Percentiles rank a stretch among this genome's conserved stretches.
Conservation (phyloP, 345 rosid genomes). For the Clarkia xantiana region DNA sequence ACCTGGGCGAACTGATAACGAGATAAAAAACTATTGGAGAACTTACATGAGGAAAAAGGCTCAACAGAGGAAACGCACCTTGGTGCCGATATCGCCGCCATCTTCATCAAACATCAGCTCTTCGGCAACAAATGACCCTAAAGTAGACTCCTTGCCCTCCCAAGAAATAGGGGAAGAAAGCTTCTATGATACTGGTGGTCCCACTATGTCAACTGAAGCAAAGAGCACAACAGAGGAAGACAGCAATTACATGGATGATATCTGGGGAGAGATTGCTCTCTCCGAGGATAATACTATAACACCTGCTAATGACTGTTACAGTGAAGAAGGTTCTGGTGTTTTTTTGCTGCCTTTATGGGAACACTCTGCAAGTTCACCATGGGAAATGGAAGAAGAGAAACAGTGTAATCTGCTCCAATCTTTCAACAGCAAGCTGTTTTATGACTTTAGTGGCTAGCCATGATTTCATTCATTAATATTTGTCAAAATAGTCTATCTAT, state of each 20-base stretch:
- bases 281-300: conserved; percentile 34
- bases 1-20: conserved; percentile 94
- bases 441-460: conserved; percentile 36
- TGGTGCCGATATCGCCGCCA: conserved; percentile 31
- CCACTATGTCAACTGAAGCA: conserved; percentile 12
- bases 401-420: conserved; percentile 43
- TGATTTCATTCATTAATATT: conserved; percentile 39
- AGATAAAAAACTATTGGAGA: conserved; percentile 96
- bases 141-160: conserved; percentile 28
- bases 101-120: conserved; percentile 33
- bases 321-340: conserved; percentile 28
- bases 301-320: conserved; percentile 37
- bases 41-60: conserved; percentile 81
- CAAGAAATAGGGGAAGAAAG: conserved; percentile 38
- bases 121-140: conserved; percentile 36
- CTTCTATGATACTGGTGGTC: conserved; percentile 78
- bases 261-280: conserved; percentile 74
- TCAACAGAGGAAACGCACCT: conserved; percentile 45
- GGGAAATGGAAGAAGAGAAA: conserved; percentile 52
- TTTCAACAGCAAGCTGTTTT: conserved; percentile 16
- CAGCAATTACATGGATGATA: conserved; percentile 55
- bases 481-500: conserved; percentile 18
- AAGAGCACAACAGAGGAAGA: conserved; percentile 24
- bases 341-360: conserved; percentile 55
- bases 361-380: conserved; percentile 35